Evolutionary conservation across 306 rosid genomes (phyloP).

Genomic region (Vachellia pachyceras): DNA sequence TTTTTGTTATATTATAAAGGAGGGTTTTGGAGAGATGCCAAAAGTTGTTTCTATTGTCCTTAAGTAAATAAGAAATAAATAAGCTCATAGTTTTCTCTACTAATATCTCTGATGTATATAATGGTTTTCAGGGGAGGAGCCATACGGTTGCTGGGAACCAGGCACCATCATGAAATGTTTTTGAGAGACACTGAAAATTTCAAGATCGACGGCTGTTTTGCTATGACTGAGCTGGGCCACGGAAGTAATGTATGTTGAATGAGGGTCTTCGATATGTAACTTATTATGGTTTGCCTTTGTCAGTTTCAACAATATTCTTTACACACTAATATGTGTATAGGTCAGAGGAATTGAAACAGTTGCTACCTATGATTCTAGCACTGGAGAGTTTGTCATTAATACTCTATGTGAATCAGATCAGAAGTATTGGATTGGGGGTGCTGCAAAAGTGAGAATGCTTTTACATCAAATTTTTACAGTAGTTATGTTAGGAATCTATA

Average conservation of each 20-base stretch:
- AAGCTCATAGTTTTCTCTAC: not conserved
- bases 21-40: not conserved
- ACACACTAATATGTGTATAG: slow-evolving; percentile 42
- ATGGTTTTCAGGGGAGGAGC: slow-evolving; percentile 88
- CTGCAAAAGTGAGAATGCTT: slow-evolving; percentile 69
- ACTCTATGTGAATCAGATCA: slow-evolving; percentile 92
- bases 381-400: slow-evolving; percentile 81
- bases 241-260: slow-evolving; percentile 87
- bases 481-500: slow-evolving; percentile 3
- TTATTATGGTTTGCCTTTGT: slow-evolving; percentile 16
- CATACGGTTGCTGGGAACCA: slow-evolving; percentile 73
- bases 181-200: slow-evolving; percentile 72
- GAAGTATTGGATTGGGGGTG: slow-evolving; percentile 98
- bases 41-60: not conserved
- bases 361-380: slow-evolving; percentile 75
- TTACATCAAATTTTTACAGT: slow-evolving; percentile 2
- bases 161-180: slow-evolving; percentile 91
- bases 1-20: too few species aligned
- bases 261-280: too few species aligned
- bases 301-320: slow-evolving; percentile 35
- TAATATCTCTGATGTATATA: slow-evolving; percentile 22
- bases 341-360: slow-evolving; percentile 94
- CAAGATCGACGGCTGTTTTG: slow-evolving; percentile 76
- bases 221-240: slow-evolving; percentile 96
- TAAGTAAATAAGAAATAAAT: not conserved